These are phyloP conservation scores for Trichoderma sp. DNA, from an alignment of 2,329 filamentous ascomycete species.

Conservation along the genomic window DNA sequence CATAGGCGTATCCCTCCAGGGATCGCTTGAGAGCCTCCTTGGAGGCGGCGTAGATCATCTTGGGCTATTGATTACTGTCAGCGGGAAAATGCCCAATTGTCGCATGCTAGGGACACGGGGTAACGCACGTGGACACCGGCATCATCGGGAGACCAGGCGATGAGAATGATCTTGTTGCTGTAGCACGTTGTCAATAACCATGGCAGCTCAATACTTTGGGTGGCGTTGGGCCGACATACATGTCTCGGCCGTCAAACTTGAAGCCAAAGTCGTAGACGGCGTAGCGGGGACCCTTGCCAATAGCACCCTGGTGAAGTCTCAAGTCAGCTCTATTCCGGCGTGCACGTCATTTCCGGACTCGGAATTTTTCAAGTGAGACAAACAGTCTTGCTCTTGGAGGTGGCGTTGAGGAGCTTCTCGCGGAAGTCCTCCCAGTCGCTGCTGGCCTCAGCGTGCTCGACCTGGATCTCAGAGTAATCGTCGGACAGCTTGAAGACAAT, in stretches of 20 bases:
- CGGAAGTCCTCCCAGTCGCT: slow-evolving; percentile 71
- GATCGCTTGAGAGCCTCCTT: slow-evolving; percentile 81
- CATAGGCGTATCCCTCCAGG: slow-evolving; percentile 69
- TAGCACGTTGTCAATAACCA: slow-evolving; percentile 25
- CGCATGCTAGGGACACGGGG: not conserved
- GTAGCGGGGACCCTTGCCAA: slow-evolving; percentile 71
- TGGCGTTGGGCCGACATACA: slow-evolving; percentile 44
- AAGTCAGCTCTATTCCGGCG: not conserved
- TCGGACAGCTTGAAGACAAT: slow-evolving; percentile 86
- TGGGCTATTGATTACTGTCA: slow-evolving; percentile 52
- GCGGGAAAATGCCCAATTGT: not conserved
- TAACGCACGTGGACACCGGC: slow-evolving; percentile 68
- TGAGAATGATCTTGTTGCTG: slow-evolving; percentile 76
- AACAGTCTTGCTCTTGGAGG: slow-evolving; percentile 68
- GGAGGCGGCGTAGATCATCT: slow-evolving; percentile 88
- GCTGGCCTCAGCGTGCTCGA: slow-evolving; percentile 68
- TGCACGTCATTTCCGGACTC: not conserved
- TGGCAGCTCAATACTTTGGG: not conserved
- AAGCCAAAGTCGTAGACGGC: slow-evolving; percentile 85
- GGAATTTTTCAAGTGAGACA: slow-evolving; percentile 26
- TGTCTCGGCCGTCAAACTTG: slow-evolving; percentile 68
- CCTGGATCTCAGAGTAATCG: slow-evolving; percentile 76
- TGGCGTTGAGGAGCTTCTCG: slow-evolving; percentile 70
- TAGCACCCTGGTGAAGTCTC: slow-evolving; percentile 45
- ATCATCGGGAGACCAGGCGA: slow-evolving; percentile 79